Percentiles rank a stretch among this genome's conserved stretches.
Conservation (phyloP, 2,329 filamentous ascomycete species). For the Diaporthe citriasiana region DNA sequence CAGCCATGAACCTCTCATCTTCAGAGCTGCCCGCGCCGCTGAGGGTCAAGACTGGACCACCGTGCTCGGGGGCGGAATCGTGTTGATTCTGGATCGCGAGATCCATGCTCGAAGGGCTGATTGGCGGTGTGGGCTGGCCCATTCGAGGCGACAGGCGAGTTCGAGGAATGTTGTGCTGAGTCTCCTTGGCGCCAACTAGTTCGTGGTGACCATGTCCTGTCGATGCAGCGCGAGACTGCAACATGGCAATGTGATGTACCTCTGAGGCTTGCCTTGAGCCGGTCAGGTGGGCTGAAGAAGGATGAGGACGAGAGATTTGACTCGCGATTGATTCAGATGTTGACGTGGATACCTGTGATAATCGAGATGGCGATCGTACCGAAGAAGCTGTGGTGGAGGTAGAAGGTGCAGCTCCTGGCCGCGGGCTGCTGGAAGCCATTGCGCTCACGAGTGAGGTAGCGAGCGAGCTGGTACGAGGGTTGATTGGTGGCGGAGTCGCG, state of each 20-base stretch:
- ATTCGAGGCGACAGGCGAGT: slow-evolving; percentile 44
- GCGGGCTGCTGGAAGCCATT: slow-evolving; percentile 48
- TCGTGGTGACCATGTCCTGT: slow-evolving; percentile 33
- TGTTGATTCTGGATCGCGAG: slow-evolving; percentile 58
- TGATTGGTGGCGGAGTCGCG: slow-evolving; percentile 44
- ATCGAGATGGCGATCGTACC: slow-evolving; percentile 51
- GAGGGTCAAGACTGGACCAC: slow-evolving; percentile 53
- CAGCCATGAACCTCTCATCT: slow-evolving; percentile 66
- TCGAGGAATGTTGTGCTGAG: slow-evolving; percentile 40
- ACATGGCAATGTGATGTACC: slow-evolving; percentile 40
- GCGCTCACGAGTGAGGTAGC: slow-evolving; percentile 41
- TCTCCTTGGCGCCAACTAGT: slow-evolving; percentile 15
- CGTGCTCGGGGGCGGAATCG: slow-evolving; percentile 40
- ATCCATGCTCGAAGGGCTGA: slow-evolving; percentile 67
- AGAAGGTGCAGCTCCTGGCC: slow-evolving; percentile 49
- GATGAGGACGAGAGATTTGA: slow-evolving; percentile 37
- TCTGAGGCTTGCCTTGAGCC: slow-evolving; percentile 26
- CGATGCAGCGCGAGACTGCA: slow-evolving; percentile 33
- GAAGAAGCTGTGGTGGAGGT: slow-evolving; percentile 53
- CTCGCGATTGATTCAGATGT: slow-evolving; percentile 37
- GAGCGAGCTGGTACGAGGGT: slow-evolving; percentile 50
- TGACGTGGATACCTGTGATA: slow-evolving; percentile 46
- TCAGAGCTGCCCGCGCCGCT: slow-evolving; percentile 44
- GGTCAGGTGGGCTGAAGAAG: background rate
- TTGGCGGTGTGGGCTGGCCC: slow-evolving; percentile 61